Evolutionary conservation across 2,329 filamentous ascomycete genomes (phyloP).

Genomic region (Epicoccum sorghinum): DNA sequence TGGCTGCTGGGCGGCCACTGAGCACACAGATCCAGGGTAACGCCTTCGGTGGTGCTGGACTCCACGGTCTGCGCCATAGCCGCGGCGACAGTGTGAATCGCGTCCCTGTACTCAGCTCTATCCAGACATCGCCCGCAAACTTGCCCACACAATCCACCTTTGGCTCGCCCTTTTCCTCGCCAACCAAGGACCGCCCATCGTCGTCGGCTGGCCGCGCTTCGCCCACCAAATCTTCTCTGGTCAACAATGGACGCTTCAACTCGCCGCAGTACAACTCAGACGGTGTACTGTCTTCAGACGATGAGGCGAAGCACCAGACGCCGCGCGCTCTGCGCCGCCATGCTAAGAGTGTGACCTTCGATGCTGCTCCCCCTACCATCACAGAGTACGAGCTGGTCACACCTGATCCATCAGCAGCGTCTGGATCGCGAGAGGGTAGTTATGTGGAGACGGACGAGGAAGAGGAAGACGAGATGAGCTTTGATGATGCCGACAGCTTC

Average conservation of each 20-base stretch:
- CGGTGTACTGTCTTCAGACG: constrained; percentile 48
- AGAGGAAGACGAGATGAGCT: constrained; percentile 73
- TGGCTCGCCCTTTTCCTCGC: constrained; percentile 30
- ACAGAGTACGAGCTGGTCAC: constrained; percentile 99
- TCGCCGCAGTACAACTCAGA: constrained; percentile 50
- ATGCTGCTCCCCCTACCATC: constrained; percentile 88
- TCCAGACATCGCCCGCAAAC: constrained; percentile 60
- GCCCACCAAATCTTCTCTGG: constrained; percentile 88
- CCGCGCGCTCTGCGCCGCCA: constrained; percentile 78
- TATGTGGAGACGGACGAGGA: constrained; percentile 72
- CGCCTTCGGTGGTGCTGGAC: constrained; percentile 66
- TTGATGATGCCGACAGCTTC: constrained; percentile 82
- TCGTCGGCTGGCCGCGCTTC: constrained; percentile 62
- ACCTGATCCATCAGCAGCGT: constrained; percentile 88
- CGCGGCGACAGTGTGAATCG: constrained; percentile 64
- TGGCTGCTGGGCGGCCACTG: constrained; percentile 67
- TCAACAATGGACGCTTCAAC: constrained; percentile 64
- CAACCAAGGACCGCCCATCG: constrained; percentile 32
- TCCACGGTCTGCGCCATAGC: constrained; percentile 52
- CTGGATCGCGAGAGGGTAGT: constrained; percentile 89
- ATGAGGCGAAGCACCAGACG: constrained; percentile 64
- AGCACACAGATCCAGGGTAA: constrained; percentile 71
- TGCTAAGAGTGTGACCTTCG: constrained; percentile 96
- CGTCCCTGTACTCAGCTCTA: constrained; percentile 64
- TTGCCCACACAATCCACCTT: constrained; percentile 62